Percentiles rank a stretch among this genome's conserved stretches.
Evolutionary conservation across 176 grass and related monocot species (phyloP).

Genomic region (Oryza punctata): DNA sequence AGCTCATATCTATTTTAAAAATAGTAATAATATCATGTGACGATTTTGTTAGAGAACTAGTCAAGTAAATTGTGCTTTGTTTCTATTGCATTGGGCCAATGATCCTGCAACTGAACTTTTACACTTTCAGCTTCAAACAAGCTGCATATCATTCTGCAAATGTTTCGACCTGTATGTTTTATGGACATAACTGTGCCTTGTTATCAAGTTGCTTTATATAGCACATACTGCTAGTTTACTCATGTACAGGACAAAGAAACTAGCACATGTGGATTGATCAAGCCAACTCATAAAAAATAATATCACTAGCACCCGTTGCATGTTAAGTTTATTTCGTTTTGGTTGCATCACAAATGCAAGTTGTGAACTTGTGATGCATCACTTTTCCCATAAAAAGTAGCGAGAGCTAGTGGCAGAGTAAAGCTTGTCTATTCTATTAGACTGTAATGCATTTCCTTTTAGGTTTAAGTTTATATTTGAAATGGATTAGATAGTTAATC

Average conservation of each 20-base stretch:
- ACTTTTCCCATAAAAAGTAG: slow-evolving; percentile 2
- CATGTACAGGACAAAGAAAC: background rate
- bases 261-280: background rate
- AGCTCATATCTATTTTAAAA: background rate
- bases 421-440: background rate
- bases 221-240: background rate
- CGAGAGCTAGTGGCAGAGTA: slow-evolving; percentile 5
- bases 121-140: background rate
- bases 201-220: background rate
- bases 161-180: background rate
- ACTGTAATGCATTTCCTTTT: slow-evolving; percentile 11
- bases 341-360: slow-evolving; percentile 12
- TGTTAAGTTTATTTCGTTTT: background rate
- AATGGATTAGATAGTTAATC: background rate
- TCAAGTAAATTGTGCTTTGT: background rate
- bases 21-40: background rate
- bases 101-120: background rate
- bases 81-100: background rate
- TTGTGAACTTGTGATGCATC: background rate
- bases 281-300: background rate
- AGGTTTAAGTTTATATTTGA: background rate
- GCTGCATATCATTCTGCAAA: background rate
- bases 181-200: background rate
- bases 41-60: background rate
- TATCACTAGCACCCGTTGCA: background rate